Percentiles rank a stretch among this genome's conserved stretches.
Conservation (phyloP, 306 rosid genomes). For the Styphnolobium japonicum region DNA sequence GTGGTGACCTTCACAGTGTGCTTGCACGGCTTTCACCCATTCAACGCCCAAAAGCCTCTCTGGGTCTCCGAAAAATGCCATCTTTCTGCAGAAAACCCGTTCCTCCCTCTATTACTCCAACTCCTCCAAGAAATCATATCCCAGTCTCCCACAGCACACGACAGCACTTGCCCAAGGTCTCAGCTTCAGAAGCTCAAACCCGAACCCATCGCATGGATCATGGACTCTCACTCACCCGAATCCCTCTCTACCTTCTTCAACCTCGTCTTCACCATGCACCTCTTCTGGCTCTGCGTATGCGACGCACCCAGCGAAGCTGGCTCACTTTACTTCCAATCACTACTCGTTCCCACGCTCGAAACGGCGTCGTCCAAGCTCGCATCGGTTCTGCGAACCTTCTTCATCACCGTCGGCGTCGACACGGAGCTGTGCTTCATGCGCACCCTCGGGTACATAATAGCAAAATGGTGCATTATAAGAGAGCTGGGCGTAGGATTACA, state of each 20-base stretch:
- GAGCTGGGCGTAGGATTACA: conserved; percentile 63
- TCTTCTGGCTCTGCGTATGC: conserved; percentile 88
- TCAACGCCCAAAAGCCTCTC: conserved; percentile 36
- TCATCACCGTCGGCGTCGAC: conserved; percentile 70
- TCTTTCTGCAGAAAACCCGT: conserved; percentile 63
- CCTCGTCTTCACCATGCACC: conserved; percentile 66
- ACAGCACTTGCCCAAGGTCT: conserved; percentile 79
- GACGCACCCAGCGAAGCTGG: conserved; percentile 79
- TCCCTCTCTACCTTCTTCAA: conserved; percentile 76
- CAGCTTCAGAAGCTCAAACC: conserved; percentile 73
- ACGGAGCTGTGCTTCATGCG: conserved; percentile 86
- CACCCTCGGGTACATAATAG: conserved; percentile 74
- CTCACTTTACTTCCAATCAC: conserved; percentile 57
- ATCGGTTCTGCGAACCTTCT: conserved; percentile 61
- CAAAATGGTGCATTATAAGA: conserved; percentile 60
- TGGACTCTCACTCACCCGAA: conserved; percentile 87
- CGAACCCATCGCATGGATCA: conserved; percentile 78
- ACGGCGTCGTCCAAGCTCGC: conserved; percentile 41
- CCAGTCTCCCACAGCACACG: conserved; percentile 66
- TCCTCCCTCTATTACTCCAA: conserved; percentile 77
- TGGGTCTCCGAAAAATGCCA: conserved; percentile 77
- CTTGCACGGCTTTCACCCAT: conserved; percentile 59
- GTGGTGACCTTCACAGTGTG: conserved; percentile 52
- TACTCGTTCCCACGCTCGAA: conserved; percentile 53
- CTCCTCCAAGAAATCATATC: conserved; percentile 85